phyloP scores from a whole-genome alignment of 345 rosid species.

The Populus alba region DNA sequence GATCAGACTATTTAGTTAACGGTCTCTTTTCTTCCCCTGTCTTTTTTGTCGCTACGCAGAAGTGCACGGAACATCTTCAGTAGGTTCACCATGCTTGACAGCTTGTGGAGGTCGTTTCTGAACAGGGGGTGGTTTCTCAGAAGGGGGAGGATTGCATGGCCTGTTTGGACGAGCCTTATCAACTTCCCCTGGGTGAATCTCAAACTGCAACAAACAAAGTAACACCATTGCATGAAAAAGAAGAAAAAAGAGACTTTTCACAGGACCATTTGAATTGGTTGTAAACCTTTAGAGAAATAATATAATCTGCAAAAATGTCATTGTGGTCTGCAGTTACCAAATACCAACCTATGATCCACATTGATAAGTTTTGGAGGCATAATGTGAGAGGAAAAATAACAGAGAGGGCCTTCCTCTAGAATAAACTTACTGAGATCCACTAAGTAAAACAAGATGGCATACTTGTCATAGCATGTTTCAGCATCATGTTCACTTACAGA shows the following conservation, averaged over 20 bases:
- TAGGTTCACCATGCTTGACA: slow-evolving; percentile 29
- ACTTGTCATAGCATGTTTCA: neutral
- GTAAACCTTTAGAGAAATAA: neutral
- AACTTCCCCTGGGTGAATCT: slow-evolving; percentile 44
- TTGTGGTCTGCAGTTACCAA: neutral
- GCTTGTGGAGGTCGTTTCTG: slow-evolving; percentile 18
- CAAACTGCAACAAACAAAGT: slow-evolving; percentile 53
- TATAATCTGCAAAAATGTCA: neutral
- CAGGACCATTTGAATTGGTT: neutral
- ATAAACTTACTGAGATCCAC: neutral
- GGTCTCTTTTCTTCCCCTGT: neutral
- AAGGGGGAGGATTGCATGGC: slow-evolving; percentile 54
- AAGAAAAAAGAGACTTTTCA: neutral
- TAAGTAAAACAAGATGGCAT: neutral
- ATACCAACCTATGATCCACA: neutral
- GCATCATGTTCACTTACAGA: neutral
- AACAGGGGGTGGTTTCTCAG: slow-evolving; percentile 31
- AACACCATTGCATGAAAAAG: neutral
- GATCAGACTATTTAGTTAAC: neutral
- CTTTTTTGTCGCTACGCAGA: slow-evolving; percentile 51
- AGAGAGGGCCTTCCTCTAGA: neutral
- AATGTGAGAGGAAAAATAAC: neutral
- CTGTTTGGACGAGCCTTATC: slow-evolving; percentile 61
- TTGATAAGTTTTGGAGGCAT: neutral
- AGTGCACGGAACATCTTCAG: slow-evolving; percentile 64